Evolutionary conservation across 2,329 filamentous ascomycete species (phyloP).

Genomic region (Cercospora sojina): DNA sequence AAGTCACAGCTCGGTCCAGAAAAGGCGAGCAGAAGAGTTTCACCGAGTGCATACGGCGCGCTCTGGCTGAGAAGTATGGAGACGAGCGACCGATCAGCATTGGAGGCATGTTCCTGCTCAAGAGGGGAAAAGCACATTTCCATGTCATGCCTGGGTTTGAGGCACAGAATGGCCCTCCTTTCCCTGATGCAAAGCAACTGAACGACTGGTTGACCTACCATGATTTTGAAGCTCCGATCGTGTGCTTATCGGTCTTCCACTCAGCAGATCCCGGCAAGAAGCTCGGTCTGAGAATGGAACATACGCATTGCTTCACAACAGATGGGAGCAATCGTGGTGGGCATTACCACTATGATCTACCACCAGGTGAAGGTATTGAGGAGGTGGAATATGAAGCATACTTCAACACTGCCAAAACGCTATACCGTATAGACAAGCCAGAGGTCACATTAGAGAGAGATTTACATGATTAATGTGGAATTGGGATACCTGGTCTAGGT

Average conservation of each 20-base stretch:
- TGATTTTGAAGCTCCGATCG: constrained; percentile 34
- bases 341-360: constrained; percentile 36
- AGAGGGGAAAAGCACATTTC: constrained; percentile 30
- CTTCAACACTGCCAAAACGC: constrained; percentile 34
- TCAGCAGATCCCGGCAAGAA: constrained; percentile 32
- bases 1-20: constrained; percentile 30
- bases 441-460: constrained; percentile 30
- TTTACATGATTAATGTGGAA: constrained; percentile 29
- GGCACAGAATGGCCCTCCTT: constrained; percentile 27
- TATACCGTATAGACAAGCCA: constrained; percentile 36
- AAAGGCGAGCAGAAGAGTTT: constrained; percentile 31
- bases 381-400: constrained; percentile 37
- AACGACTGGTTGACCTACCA: constrained; percentile 36
- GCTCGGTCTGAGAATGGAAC: constrained; percentile 36
- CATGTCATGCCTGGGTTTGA: constrained; percentile 38
- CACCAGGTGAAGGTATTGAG: constrained; percentile 23
- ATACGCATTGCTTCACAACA: constrained; percentile 35
- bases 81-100: constrained; percentile 29
- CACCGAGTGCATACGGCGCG: constrained; percentile 32
- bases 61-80: constrained; percentile 28
- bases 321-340: constrained; percentile 32
- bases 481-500: background rate
- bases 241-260: constrained; percentile 35
- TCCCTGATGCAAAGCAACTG: constrained; percentile 29
- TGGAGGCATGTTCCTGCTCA: constrained; percentile 35